Evolutionary conservation across 495 filamentous ascomycete genomes (phyloP), one percentile per base, ranked within the genome.

Genomic region (Evernia prunastri): DNA sequence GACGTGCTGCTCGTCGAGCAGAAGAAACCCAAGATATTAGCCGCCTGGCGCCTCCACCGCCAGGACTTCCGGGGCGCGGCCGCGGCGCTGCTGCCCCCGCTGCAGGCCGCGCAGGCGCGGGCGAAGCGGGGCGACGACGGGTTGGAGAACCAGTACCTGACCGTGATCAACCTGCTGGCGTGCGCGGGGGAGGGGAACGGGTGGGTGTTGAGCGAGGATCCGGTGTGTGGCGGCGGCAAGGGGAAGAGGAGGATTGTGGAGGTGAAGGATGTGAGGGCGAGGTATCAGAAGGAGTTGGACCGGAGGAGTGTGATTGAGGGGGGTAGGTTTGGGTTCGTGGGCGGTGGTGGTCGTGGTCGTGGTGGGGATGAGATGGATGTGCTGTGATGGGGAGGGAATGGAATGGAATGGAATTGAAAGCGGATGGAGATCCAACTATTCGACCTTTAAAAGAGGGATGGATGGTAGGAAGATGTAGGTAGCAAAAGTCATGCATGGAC

Each of bases 21-120:
- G 63, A 40, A 78, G 76, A 71, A 92, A 89, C 74, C 88, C 88
- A 87, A 90, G 68, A 86, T 96, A 51, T 84, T 97, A 35, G 94
- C 96, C 68, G 85, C 92, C 27, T 97, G 90, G 82, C 86, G 95
- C 59, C 86, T 96, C 62, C 83, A 84, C 66, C 88, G 86, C 58
- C 82, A 84, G 61, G 90, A 98, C 72, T 94, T 89, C 76, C 89
- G 92, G 43, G 94, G 93, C 57, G 94, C 90, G 4, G 92, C 94
- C 0, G 83, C 87, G 53, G 82, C 91, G 53, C 81, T 95, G 31
- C 78, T 89, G 42, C 84, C 88, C 66, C 79, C 87, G 13, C 80
- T 92, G 45, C 80, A 85, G 57, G 79, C 80, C 23, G 78, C 89
- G 18, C 83, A 82, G 80, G 17, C 67, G 77, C 47, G 40, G 29